Base-by-base conservation (phyloP, 257 asterid genomes). In the Nyctanthes arbortristis region DNA sequence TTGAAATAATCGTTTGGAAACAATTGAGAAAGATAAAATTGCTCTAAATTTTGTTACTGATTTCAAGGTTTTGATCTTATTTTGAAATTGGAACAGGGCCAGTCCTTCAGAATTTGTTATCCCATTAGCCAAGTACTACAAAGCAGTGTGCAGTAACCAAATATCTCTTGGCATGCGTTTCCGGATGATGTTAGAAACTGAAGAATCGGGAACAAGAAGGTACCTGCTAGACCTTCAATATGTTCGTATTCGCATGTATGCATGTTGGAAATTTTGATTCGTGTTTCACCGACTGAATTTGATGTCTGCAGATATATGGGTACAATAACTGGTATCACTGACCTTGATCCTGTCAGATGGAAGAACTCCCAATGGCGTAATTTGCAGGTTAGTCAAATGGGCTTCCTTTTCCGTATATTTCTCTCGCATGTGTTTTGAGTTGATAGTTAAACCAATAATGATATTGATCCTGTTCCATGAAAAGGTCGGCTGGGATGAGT, bases 401-500 rank as follows among this genome's bases (percentile, higher is more conserved):
- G 33, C 40, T 65, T 3, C 32, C 49, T 52, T 13, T 33, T 27
- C 16, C 62, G 20, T 31, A 7, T 10, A 13, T 40, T 32, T 31
- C 1, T 58, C 36, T 20, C 6, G 13, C 12, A 2, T 11, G 13
- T 32, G 25, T 30, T 58, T 36, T 16, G 31, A 2, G n/a, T 27
- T 3, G 32, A 31, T 45, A 49, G n/a, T 30, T 12, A 12, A 27
- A 20, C 45, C 9, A 28, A 56, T 30, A 39, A 70, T 66, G 29
- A 67, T 31, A n/a, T n/a, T n/a, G n/a, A 62, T 54, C 33, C 20
- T 47, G 30, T 58, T 61, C 43, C 33, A 31, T 4, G 54, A 45
- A 28, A 64, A 93, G 98, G 97, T 93, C 69, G 97, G 96, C 55
- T 93, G 98, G 98, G 98, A 93, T 59, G 98, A 93, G 84, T 93